Evolutionary conservation across 805 yeast species (phyloP), one percentile per base, ranked within the genome.

Genomic region (Zygosaccharomyces siamensis): DNA sequence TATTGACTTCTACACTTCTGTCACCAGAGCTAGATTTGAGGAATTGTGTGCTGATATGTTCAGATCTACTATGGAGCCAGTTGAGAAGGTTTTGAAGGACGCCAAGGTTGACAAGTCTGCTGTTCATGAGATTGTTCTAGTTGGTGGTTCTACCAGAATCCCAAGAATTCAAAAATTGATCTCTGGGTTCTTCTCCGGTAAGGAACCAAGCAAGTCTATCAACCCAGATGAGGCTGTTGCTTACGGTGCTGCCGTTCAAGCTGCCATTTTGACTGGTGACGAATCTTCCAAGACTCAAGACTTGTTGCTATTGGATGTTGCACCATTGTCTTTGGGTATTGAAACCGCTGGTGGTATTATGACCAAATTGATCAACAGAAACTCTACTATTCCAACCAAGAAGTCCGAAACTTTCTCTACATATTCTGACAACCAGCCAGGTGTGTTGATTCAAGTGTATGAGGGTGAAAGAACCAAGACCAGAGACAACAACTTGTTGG

Each of bases 211-310:
- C 80, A 86, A 83, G 77, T 87, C 96, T 47, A 89, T 89, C 74
- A 89, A 89, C 82, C 97, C 97, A 62, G 97, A 89, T 79, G 97
- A 89, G 78, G 97, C 97, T 67, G 97, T 89, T 73, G 97, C 97
- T 67, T 89, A 89, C 77, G 97, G 97, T 84, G 97, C 97, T 62
- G 97, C 97, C 56, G 97, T 89, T 61, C 97, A 89, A 79, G 97
- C 96, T 60, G 97, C 97, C 61, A 89, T 89, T 69, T 81, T 89
- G 70, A 82, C 96, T 53, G 97, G 97, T 77, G 97, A 89, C 75
- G 84, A 92, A 61, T 89, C 97, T 37, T 83, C 96, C 54, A 89
- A 89, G 85, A 90, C 97, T 54, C 96, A 89, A 78, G 97, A 89
- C 72, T 78, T 89, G 72, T 78, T 92, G 70, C 80, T 90, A 68